Base-by-base conservation (phyloP, 2,329 filamentous ascomycete species). In the Aspergillus thermomutatus region DNA sequence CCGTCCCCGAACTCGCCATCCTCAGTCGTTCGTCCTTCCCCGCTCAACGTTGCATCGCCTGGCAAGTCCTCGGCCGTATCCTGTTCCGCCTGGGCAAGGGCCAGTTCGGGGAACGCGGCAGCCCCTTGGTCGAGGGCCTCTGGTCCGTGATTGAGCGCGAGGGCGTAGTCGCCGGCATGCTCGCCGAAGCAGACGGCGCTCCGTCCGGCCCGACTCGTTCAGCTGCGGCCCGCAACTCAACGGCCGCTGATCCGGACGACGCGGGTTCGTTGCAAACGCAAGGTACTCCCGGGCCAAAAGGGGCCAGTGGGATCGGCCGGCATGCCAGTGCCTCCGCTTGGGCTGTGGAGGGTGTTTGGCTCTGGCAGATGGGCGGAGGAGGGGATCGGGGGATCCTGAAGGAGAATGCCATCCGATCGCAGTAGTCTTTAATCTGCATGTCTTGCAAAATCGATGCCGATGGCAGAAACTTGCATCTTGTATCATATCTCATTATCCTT, bases 271-370 rank as follows among this genome's bases (percentile, higher is more conserved):
- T 21, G 3, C n/a, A 37, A 3, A 21, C 8, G 23, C 48, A 31
- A 8, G 48, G 49, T 6, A 8, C 34, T 2, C 14, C 56, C 3
- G 41, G 49, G 26, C 17, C 27, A n/a, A 43, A 43, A 11, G 70
- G 67, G 5, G 66, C 70, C 5, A 46, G 19, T 25, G 43, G 43
- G 19, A 66, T 76, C 58, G 73, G 75, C 5, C 69, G 87, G 0
- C 92, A 97, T 79, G 79, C 89, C 57, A 93, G 91, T 56, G 91
- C 90, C 50, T 85, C 87, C 66, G 88, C 89, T 0, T 96, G 92
- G 80, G 92, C 93, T 10, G 87, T 89, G 3, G 93, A 97, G 73
- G 92, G 92, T 1, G 77, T 97, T 17, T 97, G 93, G 92, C 74
- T 96, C 59, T 92, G 91, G 91, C 63, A 89, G 80, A 69, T 89